Conservation (phyloP, 2,329 filamentous ascomycete genomes). For the Xylariaceae sp. region DNA sequence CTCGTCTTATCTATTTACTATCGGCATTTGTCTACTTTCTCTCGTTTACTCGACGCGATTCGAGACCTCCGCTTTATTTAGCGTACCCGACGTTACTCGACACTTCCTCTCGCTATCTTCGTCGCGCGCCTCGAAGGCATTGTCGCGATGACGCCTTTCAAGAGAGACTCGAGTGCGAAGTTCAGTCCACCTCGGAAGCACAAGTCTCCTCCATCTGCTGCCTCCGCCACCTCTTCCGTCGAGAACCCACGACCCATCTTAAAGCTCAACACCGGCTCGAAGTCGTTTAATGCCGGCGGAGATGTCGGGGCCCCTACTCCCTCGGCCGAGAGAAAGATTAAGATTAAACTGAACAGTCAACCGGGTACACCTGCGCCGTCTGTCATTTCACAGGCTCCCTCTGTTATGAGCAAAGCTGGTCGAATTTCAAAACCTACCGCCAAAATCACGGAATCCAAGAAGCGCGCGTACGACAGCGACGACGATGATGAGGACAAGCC, state of each 20-base stretch:
- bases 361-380: slow-evolving; percentile 30
- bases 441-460: slow-evolving; percentile 54
- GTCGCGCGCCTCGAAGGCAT: neutral
- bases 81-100: neutral
- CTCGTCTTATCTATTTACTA: neutral
- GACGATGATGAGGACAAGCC: slow-evolving; percentile 36
- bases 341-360: slow-evolving; percentile 36
- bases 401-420: slow-evolving; percentile 50
- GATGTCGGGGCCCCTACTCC: slow-evolving; percentile 26
- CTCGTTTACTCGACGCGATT: too few relatives aligned
- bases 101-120: neutral
- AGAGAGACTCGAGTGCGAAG: slow-evolving; percentile 29
- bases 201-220: slow-evolving; percentile 30
- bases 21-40: neutral
- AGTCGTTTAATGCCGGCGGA: slow-evolving; percentile 28
- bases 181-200: slow-evolving; percentile 25
- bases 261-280: slow-evolving; percentile 31
- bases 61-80: too few relatives aligned
- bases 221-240: slow-evolving; percentile 17
- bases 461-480: slow-evolving; percentile 52
- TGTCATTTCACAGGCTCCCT: slow-evolving; percentile 21
- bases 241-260: slow-evolving; percentile 31
- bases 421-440: slow-evolving; percentile 55
- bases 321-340: slow-evolving; percentile 34
- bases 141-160: slow-evolving; percentile 26